These are phyloP conservation scores for Lumnitzera racemosa DNA, from an alignment of 345 rosid genomes.

Conservation along the genomic window DNA sequence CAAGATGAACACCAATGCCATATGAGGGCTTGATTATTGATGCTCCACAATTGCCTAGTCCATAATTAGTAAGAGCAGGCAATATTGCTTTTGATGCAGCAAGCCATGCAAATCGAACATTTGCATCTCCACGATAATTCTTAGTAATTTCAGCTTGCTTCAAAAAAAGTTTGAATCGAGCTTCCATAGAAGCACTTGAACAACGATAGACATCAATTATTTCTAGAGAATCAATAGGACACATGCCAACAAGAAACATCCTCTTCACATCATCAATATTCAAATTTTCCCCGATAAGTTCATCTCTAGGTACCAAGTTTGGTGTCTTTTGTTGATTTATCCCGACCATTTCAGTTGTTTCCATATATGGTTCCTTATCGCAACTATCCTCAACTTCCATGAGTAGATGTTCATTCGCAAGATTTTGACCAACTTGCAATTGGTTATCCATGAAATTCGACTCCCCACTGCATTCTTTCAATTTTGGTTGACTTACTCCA, in stretches of 20 bases:
- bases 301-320: slow-evolving; percentile 1
- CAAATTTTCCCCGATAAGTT: slow-evolving; percentile 18
- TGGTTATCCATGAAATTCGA: slow-evolving; percentile 41
- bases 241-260: slow-evolving; percentile 49
- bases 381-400: slow-evolving; percentile 39
- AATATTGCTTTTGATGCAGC: slow-evolving; percentile 46
- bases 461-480: slow-evolving; percentile 72
- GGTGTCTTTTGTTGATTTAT: slow-evolving; percentile 21
- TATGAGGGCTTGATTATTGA: slow-evolving; percentile 38
- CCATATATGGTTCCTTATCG: slow-evolving; percentile 30
- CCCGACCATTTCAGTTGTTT: slow-evolving; percentile 25
- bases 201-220: slow-evolving; percentile 39
- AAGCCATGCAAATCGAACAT: slow-evolving; percentile 87
- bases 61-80: slow-evolving; percentile 35
- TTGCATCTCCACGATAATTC: slow-evolving; percentile 72
- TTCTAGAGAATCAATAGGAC: slow-evolving; percentile 31
- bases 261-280: slow-evolving; percentile 36
- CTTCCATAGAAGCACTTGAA: slow-evolving; percentile 30
- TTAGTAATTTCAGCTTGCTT: slow-evolving; percentile 66
- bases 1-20: slow-evolving; percentile 80
- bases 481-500: slow-evolving; percentile 35
- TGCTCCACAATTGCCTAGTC: slow-evolving; percentile 62
- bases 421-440: slow-evolving; percentile 28
- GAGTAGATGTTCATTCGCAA: slow-evolving; percentile 6
- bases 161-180: slow-evolving; percentile 59